Conservation (phyloP, 768 basidiomycete species). For the Chlorophyllum brunneum region DNA sequence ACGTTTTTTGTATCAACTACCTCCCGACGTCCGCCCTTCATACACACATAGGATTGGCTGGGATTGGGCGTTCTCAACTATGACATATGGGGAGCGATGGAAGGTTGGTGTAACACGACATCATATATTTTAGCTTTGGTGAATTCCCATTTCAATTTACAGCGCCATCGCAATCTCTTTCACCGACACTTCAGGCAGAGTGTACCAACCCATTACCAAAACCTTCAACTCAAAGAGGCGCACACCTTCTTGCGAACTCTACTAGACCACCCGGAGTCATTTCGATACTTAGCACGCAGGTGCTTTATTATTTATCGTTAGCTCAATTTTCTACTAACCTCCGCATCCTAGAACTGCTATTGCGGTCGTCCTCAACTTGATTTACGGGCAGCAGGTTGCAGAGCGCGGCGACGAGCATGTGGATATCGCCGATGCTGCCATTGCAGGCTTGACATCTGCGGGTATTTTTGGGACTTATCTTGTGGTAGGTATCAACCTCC, state of each 20-base stretch:
- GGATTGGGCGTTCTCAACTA: slow-evolving; percentile 41
- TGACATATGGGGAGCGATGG: slow-evolving; percentile 21
- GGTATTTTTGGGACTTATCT: slow-evolving; percentile 41
- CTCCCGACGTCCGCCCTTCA: not conserved
- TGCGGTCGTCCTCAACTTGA: slow-evolving; percentile 35
- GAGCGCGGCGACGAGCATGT: slow-evolving; percentile 37
- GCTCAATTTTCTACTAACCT: not conserved
- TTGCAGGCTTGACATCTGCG: slow-evolving; percentile 30
- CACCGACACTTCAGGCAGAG: slow-evolving; percentile 32
- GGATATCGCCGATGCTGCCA: slow-evolving; percentile 34
- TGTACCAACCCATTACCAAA: slow-evolving; percentile 22
- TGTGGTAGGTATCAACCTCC: slow-evolving; percentile 27
- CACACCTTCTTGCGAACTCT: slow-evolving; percentile 34
- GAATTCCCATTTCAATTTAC: slow-evolving; percentile 19
- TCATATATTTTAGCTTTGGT: slow-evolving; percentile 19
- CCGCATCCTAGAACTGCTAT: slow-evolving; percentile 28
- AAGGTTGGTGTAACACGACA: slow-evolving; percentile 15
- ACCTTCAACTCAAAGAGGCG: slow-evolving; percentile 30
- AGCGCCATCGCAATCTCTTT: slow-evolving; percentile 37
- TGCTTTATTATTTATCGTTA: slow-evolving; percentile 10
- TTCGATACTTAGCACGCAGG: slow-evolving; percentile 33
- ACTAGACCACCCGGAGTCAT: slow-evolving; percentile 31
- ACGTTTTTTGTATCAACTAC: slow-evolving; percentile 14
- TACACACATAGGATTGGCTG: slow-evolving; percentile 38
- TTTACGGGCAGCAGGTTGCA: slow-evolving; percentile 35